Evolutionary conservation across 2,329 filamentous ascomycete genomes (phyloP).

Genomic region (Colletotrichum sp.): DNA sequence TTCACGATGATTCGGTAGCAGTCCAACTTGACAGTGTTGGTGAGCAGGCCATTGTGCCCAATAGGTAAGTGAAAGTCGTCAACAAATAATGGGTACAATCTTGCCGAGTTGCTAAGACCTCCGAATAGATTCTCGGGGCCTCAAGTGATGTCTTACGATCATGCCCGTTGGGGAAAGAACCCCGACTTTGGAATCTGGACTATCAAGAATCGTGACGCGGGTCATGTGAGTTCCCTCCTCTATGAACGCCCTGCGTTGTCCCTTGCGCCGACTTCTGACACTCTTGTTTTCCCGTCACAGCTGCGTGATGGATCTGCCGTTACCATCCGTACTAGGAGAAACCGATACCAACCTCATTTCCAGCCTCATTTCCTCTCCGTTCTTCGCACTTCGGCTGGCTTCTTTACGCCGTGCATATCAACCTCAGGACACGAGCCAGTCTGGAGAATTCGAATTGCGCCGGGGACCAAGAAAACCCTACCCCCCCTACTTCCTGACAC

Average conservation of each 20-base stretch:
- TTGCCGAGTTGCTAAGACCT: not conserved
- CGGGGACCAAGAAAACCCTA: not conserved
- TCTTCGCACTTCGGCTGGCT: not conserved
- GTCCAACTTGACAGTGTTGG: not conserved
- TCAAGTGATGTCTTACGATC: not conserved
- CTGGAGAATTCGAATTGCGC: not conserved
- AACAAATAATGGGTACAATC: accelerated
- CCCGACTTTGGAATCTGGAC: not conserved
- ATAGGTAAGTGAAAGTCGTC: not conserved
- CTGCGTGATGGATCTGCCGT: not conserved
- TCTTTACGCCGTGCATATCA: conserved; percentile 8
- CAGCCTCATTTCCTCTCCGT: not conserved
- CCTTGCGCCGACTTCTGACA: not conserved
- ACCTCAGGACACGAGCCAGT: not conserved
- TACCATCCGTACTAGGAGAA: not conserved
- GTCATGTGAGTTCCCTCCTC: not conserved
- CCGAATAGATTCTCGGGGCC: not conserved
- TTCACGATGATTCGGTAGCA: not conserved
- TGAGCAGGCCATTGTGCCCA: not conserved
- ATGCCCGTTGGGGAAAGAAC: not conserved
- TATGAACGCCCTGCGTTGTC: too few species aligned
- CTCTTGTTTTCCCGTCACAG: not conserved
- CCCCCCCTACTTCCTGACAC: not conserved
- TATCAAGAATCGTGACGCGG: not conserved
- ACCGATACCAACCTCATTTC: not conserved